Conservation (phyloP, 2,329 filamentous ascomycete species). For the Stagonosporopsis cucurbitacearum region DNA sequence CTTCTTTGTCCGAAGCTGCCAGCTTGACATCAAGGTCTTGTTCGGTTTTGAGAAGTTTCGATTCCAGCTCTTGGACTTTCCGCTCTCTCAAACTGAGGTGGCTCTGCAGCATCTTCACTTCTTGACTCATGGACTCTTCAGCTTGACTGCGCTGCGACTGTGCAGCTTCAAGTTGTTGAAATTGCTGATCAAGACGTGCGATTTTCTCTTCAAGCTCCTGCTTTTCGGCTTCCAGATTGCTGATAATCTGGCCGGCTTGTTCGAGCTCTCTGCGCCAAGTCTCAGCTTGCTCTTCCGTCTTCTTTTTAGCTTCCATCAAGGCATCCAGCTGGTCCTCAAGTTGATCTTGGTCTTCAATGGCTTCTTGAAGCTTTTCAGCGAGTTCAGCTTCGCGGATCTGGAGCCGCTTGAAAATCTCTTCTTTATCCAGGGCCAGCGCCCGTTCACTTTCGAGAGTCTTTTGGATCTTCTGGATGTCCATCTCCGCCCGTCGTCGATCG, state of each 20-base stretch:
- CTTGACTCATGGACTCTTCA: constrained; percentile 77
- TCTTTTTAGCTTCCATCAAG: constrained; percentile 86
- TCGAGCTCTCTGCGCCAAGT: constrained; percentile 82
- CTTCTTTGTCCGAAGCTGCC: constrained; percentile 76
- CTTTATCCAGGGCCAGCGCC: constrained; percentile 94
- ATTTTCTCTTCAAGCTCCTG: constrained; percentile 72
- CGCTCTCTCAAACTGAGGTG: constrained; percentile 88
- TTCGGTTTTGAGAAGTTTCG: constrained; percentile 81
- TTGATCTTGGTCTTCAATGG: constrained; percentile 90
- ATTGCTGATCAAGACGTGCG: constrained; percentile 70
- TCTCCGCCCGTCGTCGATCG: constrained; percentile 83
- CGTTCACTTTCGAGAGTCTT: constrained; percentile 95
- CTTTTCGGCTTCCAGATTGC: constrained; percentile 86
- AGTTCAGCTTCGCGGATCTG: constrained; percentile 91
- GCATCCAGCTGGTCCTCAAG: constrained; percentile 93
- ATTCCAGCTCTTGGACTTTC: constrained; percentile 86
- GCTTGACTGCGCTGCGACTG: constrained; percentile 77
- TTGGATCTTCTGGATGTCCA: constrained; percentile 87
- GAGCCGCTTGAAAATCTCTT: constrained; percentile 97
- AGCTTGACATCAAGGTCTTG: constrained; percentile 90
- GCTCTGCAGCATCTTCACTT: constrained; percentile 90
- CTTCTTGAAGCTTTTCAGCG: constrained; percentile 88
- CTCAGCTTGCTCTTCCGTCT: constrained; percentile 83
- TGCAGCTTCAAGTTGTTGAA: constrained; percentile 72
- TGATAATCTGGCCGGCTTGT: constrained; percentile 87